These are phyloP conservation scores for Podila clonocystis DNA, from an alignment of 192 early-diverging fungal genomes.

Conservation along the genomic window DNA sequence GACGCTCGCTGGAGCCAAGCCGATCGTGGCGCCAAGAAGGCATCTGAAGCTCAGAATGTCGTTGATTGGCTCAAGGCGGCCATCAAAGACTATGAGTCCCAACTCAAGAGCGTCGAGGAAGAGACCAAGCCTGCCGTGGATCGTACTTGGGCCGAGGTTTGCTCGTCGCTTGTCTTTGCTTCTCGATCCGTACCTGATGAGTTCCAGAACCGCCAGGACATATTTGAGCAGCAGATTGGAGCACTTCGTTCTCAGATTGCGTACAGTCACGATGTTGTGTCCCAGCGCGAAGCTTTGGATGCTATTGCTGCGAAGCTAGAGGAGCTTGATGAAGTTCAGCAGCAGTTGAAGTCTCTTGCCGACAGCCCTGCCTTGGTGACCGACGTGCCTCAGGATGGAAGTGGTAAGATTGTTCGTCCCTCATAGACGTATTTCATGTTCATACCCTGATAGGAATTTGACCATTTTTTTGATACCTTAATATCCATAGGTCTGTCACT, in stretches of 20 bases:
- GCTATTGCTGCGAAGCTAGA: constrained; percentile 2
- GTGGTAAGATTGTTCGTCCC: neutral
- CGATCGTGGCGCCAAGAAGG: neutral
- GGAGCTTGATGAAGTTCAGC: constrained; percentile 6
- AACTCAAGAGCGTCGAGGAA: constrained; percentile 17
- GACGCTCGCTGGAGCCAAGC: constrained; percentile 28
- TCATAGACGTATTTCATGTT: neutral
- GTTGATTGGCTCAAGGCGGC: constrained; percentile 11
- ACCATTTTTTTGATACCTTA: neutral
- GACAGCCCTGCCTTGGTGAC: neutral
- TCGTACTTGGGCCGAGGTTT: constrained; percentile 15
- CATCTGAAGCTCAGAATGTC: neutral
- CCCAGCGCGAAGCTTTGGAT: constrained; percentile 28
- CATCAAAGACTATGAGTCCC: constrained; percentile 14
- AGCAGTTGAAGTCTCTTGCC: constrained; percentile 2
- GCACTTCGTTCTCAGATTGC: constrained; percentile 10
- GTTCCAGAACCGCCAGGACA: constrained; percentile 13
- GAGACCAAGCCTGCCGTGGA: constrained; percentile 22
- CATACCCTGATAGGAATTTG: neutral
- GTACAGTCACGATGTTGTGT: constrained; percentile 22
- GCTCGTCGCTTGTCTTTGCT: constrained; percentile 24
- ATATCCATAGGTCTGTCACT: neutral
- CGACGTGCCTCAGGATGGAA: constrained; percentile 2
- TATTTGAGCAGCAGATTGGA: neutral
- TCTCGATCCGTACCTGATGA: constrained; percentile 8